phyloP scores from a whole-genome alignment of 768 basidiomycete genomes.

The Fomitopsis pulvina region DNA sequence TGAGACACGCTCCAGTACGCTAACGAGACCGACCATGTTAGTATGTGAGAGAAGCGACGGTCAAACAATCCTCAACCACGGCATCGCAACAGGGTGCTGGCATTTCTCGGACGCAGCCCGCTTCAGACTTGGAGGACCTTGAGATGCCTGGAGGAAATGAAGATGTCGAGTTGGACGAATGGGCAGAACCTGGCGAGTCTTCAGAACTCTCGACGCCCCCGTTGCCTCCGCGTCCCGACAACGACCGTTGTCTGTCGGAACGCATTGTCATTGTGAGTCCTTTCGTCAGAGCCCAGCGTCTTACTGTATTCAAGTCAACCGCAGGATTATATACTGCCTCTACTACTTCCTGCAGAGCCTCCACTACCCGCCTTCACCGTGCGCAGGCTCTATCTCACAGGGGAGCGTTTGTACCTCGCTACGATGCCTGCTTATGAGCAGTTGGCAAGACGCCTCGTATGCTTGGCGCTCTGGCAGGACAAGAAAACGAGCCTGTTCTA shows the following conservation, averaged over 20 bases:
- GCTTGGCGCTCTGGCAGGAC: slow-evolving; percentile 53
- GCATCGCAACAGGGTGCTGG: slow-evolving; percentile 11
- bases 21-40: slow-evolving; percentile 16
- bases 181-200: slow-evolving; percentile 13
- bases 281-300: background rate
- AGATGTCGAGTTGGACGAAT: slow-evolving; percentile 6
- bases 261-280: slow-evolving; percentile 9
- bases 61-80: slow-evolving; percentile 13
- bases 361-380: slow-evolving; percentile 45
- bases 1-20: background rate
- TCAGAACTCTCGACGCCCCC: slow-evolving; percentile 8
- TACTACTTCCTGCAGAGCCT: slow-evolving; percentile 36
- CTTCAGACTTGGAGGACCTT: background rate
- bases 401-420: slow-evolving; percentile 50
- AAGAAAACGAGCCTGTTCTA: slow-evolving; percentile 36
- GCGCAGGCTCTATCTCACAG: slow-evolving; percentile 42
- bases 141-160: background rate
- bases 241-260: slow-evolving; percentile 13
- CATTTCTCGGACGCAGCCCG: background rate
- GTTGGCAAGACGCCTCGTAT: slow-evolving; percentile 31
- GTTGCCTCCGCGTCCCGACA: slow-evolving; percentile 16
- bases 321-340: slow-evolving; percentile 38
- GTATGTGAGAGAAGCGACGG: slow-evolving; percentile 56
- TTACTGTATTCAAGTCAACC: background rate
- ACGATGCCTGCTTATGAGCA: slow-evolving; percentile 42